These are phyloP conservation scores for Liriodendron chinense DNA, from an alignment of 164 flowering plant species.

Conservation along the genomic window DNA sequence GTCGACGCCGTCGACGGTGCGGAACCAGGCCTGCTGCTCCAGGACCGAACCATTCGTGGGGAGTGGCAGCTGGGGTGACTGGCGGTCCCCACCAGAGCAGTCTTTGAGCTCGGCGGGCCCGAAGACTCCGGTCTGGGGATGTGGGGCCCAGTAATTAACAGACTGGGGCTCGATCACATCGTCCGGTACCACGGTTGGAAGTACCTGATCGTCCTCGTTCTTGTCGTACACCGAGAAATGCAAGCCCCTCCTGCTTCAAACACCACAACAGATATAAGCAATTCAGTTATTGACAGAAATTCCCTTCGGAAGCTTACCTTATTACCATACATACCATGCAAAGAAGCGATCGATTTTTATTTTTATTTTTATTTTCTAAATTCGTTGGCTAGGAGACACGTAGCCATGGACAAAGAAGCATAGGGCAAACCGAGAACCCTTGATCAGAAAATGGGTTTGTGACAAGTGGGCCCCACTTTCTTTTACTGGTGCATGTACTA, in stretches of 20 bases:
- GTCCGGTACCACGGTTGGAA: slow-evolving; percentile 51
- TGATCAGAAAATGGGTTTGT: too few relatives aligned
- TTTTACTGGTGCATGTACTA: neutral
- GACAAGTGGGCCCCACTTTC: neutral
- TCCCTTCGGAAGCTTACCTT: too few relatives aligned
- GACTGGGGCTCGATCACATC: slow-evolving; percentile 47
- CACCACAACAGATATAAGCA: too few relatives aligned
- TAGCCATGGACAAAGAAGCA: too few relatives aligned
- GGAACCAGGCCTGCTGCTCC: slow-evolving; percentile 81
- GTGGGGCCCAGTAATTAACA: slow-evolving; percentile 81
- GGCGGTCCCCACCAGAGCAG: slow-evolving; percentile 8
- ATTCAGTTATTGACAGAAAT: too few relatives aligned
- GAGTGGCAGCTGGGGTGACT: neutral
- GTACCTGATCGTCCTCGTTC: slow-evolving; percentile 69
- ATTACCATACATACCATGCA: too few relatives aligned
- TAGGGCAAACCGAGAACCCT: too few relatives aligned
- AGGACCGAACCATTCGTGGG: slow-evolving; percentile 42
- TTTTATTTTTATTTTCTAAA: too few relatives aligned
- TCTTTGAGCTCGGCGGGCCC: slow-evolving; percentile 50
- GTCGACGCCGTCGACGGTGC: slow-evolving; percentile 74
- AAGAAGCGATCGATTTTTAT: too few relatives aligned
- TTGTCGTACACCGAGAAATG: slow-evolving; percentile 67
- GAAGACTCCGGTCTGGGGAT: slow-evolving; percentile 80
- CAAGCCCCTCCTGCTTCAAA: slow-evolving; percentile 38
- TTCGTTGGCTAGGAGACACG: too few relatives aligned